Evolutionary conservation across 306 rosid species (phyloP), one percentile per base, ranked within the genome.

Genomic region (Quercus wislizeni): DNA sequence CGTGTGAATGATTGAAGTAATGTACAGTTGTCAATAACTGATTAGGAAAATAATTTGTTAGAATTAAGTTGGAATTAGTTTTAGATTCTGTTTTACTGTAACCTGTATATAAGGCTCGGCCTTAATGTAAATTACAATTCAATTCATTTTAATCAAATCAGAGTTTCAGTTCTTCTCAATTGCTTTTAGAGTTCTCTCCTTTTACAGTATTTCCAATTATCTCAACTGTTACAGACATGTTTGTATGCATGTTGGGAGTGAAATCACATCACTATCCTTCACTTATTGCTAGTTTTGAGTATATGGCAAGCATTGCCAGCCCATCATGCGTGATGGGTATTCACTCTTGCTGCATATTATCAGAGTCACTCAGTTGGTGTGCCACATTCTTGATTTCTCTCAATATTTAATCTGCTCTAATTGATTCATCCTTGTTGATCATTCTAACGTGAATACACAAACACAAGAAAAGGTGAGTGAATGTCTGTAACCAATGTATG

Each of bases 231-330:
- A 74, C 90, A 85, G 85, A 83, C 94, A 88, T 80, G 81, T 76
- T 86, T 90, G 84, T 81, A 70, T 81, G 90, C 83, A 71, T 89
- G 93, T 86, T 88, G 92, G 91, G 90, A 67, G 18, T 63, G 83
- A 89, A 90, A 81, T 81, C 84, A 88, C 89, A 30, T 5, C 23
- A 78, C 18, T 81, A 54, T 77, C 95, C 91, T 76, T 82, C 56
- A n/a, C 25, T 35, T 49, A 57, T 64, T 74, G 18, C 43, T 58
- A 69, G 57, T n/a, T 21, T 46, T 11, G 74, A 70, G 55, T 19
- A 20, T 23, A 41, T 70, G 14, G 27, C 69, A 61, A 75, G 75
- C 75, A 52, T 15, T 77, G 14, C 17, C 6, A 43, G 18, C 18
- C 56, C 56, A 81, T 56, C 62, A 71, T 10, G 41, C 3, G 17